phyloP scores from a whole-genome alignment of 371 early-diverging fungal genomes.

The Rhizoclosmatium hyalinum region DNA sequence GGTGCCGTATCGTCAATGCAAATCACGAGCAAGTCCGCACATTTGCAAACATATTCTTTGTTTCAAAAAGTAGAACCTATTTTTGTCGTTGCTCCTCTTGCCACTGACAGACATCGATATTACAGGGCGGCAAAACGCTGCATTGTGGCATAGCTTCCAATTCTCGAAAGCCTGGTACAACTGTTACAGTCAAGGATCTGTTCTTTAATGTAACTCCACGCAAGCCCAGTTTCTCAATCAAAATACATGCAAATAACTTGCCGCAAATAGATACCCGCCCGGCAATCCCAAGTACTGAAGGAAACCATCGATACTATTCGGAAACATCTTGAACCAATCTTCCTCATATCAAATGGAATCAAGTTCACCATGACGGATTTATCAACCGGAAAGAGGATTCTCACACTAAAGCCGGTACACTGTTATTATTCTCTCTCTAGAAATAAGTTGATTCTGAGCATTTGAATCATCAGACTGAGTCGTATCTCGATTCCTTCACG shows the following conservation, averaged over 20 bases:
- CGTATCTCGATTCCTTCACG: neutral
- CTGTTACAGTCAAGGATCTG: slow-evolving; percentile 66
- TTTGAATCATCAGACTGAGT: neutral
- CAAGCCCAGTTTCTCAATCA: neutral
- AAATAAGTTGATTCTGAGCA: no score
- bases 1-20: slow-evolving; percentile 63
- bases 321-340: slow-evolving; percentile 56
- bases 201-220: slow-evolving; percentile 67
- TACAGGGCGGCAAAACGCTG: slow-evolving; percentile 58
- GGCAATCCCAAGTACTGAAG: slow-evolving; percentile 52
- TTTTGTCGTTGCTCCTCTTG: neutral
- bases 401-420: slow-evolving; percentile 57
- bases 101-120: neutral
- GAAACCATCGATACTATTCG: slow-evolving; percentile 55
- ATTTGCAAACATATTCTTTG: slow-evolving; percentile 50
- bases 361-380: slow-evolving; percentile 57
- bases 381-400: slow-evolving; percentile 43
- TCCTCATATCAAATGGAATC: slow-evolving; percentile 56
- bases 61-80: slow-evolving; percentile 58
- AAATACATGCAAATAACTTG: neutral
- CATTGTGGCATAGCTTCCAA: slow-evolving; percentile 47
- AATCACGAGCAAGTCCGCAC: slow-evolving; percentile 56
- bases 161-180: slow-evolving; percentile 65
- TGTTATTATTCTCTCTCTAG: slow-evolving; percentile 6
- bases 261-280: slow-evolving; percentile 62